phyloP scores from a whole-genome alignment of 2,329 filamentous ascomycete genomes.

The Tolypocladium ophioglossoides region DNA sequence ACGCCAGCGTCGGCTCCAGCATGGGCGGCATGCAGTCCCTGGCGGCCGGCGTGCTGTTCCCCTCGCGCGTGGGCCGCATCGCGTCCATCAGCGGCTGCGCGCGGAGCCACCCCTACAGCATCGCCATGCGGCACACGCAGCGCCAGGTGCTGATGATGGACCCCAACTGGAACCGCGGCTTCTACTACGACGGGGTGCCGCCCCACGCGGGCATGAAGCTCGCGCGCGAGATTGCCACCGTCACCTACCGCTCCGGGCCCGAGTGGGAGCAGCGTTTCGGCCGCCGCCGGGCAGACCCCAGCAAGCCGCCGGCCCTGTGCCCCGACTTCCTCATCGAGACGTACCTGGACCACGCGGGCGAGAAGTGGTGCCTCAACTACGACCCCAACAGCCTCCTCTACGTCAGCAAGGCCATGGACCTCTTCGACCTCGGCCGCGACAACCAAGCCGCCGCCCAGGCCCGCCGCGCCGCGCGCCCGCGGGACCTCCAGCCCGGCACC shows the following conservation, averaged over 20 bases:
- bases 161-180: conserved; percentile 89
- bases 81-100: conserved; percentile 91
- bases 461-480: conserved; percentile 51
- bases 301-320: conserved; percentile 83
- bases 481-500: conserved; percentile 44
- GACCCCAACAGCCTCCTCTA: conserved; percentile 93
- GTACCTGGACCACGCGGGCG: conserved; percentile 92
- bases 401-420: conserved; percentile 96
- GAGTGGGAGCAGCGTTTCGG: conserved; percentile 98
- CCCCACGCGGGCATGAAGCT: conserved; percentile 98
- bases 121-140: conserved; percentile 97
- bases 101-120: conserved; percentile 91
- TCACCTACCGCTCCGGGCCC: conserved; percentile 91
- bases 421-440: conserved; percentile 78
- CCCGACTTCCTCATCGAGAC: conserved; percentile 97
- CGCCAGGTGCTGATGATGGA: conserved; percentile 99
- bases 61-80: conserved; percentile 69
- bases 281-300: conserved; percentile 72
- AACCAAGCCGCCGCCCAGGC: conserved; percentile 53
- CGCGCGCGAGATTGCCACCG: conserved; percentile 90
- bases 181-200: conserved; percentile 81
- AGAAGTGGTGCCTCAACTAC: conserved; percentile 96
- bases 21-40: conserved; percentile 99
- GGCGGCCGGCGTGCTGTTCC: conserved; percentile 75
- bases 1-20: conserved; percentile 88